Evolutionary conservation across 2,329 filamentous ascomycete species (phyloP).

Genomic region (Volutella citrinella): DNA sequence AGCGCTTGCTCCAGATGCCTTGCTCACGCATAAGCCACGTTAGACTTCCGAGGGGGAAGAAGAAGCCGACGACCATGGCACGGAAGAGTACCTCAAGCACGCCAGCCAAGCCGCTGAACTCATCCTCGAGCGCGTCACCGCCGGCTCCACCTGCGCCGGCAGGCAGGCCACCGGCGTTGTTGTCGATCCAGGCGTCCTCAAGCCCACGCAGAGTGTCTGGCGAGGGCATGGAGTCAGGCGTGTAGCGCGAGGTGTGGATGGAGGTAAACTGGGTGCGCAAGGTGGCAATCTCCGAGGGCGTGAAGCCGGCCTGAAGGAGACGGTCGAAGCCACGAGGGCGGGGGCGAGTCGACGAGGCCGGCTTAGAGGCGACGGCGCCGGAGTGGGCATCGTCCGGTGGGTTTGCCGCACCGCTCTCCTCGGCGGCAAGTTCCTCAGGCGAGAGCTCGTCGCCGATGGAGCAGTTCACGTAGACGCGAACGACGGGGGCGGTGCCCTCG

Average conservation of each 20-base stretch:
- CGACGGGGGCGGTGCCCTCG: conserved; percentile 43
- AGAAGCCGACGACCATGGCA: conserved; percentile 88
- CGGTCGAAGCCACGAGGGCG: conserved; percentile 77
- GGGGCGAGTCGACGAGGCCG: conserved; percentile 27
- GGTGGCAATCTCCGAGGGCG: conserved; percentile 75
- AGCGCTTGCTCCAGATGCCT: conserved; percentile 79
- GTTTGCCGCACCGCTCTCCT: conserved; percentile 49
- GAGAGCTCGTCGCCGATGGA: conserved; percentile 78
- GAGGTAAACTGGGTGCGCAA: conserved; percentile 86
- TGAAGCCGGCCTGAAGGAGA: conserved; percentile 78
- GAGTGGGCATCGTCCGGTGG: conserved; percentile 33
- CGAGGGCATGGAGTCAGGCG: conserved; percentile 84
- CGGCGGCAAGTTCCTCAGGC: conserved; percentile 63
- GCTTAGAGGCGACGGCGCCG: conserved; percentile 44
- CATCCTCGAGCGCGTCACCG: conserved; percentile 40
- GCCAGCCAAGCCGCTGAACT: conserved; percentile 47
- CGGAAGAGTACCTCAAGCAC: conserved; percentile 81
- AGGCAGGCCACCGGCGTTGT: conserved; percentile 46
- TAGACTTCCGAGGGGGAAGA: conserved; percentile 86
- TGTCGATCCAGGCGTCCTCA: conserved; percentile 91
- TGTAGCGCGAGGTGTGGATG: conserved; percentile 77
- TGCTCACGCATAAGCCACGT: conserved; percentile 85
- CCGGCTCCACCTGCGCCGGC: conserved; percentile 30
- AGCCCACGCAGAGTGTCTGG: conserved; percentile 71
- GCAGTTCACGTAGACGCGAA: conserved; percentile 87